A percentile compares a stretch with the other conserved stretches of the same genome.
These are phyloP conservation scores for Pythium folliculosum DNA, from an alignment of 352 stramenopile species.

Conservation along the genomic window DNA sequence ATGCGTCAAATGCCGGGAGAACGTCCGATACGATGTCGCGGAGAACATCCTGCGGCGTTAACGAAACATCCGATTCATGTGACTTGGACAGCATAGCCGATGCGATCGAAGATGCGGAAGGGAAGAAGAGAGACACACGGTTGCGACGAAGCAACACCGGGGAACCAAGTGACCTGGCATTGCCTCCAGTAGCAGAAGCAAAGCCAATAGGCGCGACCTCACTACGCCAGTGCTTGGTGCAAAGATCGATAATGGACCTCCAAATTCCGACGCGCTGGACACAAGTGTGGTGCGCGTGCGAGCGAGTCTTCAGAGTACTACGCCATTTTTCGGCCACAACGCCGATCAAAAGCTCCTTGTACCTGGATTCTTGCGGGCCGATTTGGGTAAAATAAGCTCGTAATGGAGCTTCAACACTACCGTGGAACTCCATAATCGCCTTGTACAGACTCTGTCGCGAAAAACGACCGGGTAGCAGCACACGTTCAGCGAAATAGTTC, in stretches of 20 bases:
- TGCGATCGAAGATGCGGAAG: slow-evolving; percentile 52
- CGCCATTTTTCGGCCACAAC: slow-evolving; percentile 53
- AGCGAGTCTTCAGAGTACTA: not conserved
- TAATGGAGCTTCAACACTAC: slow-evolving; percentile 32
- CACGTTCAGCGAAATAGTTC: slow-evolving; percentile 60
- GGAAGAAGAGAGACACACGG: slow-evolving; percentile 65
- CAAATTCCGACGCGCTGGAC: slow-evolving; percentile 55
- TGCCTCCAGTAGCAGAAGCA: slow-evolving; percentile 34
- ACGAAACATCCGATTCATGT: slow-evolving; percentile 19
- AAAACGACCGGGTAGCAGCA: slow-evolving; percentile 65
- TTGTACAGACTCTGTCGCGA: slow-evolving; percentile 68
- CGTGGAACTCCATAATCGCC: slow-evolving; percentile 50
- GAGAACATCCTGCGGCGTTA: slow-evolving; percentile 40
- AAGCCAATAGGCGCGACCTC: slow-evolving; percentile 77
- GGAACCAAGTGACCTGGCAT: slow-evolving; percentile 42
- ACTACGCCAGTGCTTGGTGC: slow-evolving; percentile 68
- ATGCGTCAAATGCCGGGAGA: slow-evolving; percentile 64
- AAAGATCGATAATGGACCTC: slow-evolving; percentile 68
- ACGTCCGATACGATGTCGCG: slow-evolving; percentile 54
- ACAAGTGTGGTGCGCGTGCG: slow-evolving; percentile 11
- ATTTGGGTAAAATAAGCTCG: slow-evolving; percentile 40
- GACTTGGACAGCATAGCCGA: slow-evolving; percentile 47
- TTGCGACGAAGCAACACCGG: slow-evolving; percentile 72
- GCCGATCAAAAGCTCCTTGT: slow-evolving; percentile 62
- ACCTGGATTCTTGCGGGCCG: slow-evolving; percentile 49